Evolutionary conservation across 2,329 filamentous ascomycete genomes (phyloP), one percentile per base, ranked within the genome.

Genomic region (Rutstroemia sp.): DNA sequence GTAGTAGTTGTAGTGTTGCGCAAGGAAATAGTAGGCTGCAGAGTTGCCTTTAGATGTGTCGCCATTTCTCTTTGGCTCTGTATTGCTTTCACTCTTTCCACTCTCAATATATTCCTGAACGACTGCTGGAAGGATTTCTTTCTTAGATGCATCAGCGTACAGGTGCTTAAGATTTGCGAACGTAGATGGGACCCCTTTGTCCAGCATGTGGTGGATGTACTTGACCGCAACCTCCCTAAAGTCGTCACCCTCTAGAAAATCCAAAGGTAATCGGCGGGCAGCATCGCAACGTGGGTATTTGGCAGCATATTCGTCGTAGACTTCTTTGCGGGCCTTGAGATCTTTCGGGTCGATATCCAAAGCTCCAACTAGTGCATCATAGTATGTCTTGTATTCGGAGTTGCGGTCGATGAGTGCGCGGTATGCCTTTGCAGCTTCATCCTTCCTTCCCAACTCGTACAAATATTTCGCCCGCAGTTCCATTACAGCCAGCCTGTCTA

Each of bases 91-190:
- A 27, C 72, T 73, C 56, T 75, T 73, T 53, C 76, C 78, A 36
- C 82, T 81, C 19, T 83, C 75, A 12, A 89, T 78, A 67, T 96
- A 97, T 52, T 87, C 82, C 65, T 94, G 82, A 2, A 89, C 91
- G 42, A 97, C 72, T 39, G 83, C 77, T 61, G 87, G 83, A 42
- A 99, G 81, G 0, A 78, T 80, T n/a, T 86, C 78, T 69, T 86
- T 88, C 76, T 99, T 99, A 64, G 74, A 79, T 0, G 79, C 64
- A 69, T 96, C 86, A 14, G 78, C 78, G 75, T 97, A 99, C 21
- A 99, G 80, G 63, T 95, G 85, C 76, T 99, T 99, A 59, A 99
- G 80, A 72, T 97, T 99, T 38, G 91, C 91, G 72, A 99, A 99
- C 3, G 92, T 92, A 2, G 94, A 99, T 1, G 94, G 92, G 4